Evolutionary conservation across 2,329 filamentous ascomycete species (phyloP).

Genomic region (Fusarium neocosmosporiellum): DNA sequence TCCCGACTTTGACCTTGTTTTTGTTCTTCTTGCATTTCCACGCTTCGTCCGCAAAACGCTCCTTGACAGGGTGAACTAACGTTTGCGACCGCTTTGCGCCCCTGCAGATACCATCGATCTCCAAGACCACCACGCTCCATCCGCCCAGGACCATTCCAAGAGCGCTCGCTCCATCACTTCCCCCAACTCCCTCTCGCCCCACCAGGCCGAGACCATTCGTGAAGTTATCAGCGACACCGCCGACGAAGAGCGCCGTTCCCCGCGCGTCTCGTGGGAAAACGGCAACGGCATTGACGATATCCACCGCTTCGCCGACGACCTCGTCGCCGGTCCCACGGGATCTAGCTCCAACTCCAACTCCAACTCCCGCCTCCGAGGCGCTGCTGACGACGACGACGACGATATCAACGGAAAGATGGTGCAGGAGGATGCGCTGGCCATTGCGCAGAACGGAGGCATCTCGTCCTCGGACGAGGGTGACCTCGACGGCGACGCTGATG

Average conservation of each 20-base stretch:
- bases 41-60: constrained; percentile 2
- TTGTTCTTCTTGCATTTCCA: constrained; percentile 22
- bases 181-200: constrained; percentile 72
- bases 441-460: constrained; percentile 70
- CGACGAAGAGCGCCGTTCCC: constrained; percentile 76
- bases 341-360: constrained; percentile 18
- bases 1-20: constrained; percentile 32
- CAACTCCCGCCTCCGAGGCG: constrained; percentile 20
- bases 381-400: constrained; percentile 25
- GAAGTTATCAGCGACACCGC: constrained; percentile 81
- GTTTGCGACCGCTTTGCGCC: constrained; percentile 14
- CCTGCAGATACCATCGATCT: constrained; percentile 89
- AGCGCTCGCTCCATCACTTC: constrained; percentile 39
- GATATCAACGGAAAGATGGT: constrained; percentile 48
- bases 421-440: constrained; percentile 68
- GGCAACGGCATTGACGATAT: constrained; percentile 56
- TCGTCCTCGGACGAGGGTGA: constrained; percentile 70
- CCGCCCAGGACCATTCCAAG: constrained; percentile 80
- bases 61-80: constrained; percentile 34
- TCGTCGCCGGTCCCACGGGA: constrained; percentile 53
- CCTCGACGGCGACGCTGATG: constrained; percentile 75
- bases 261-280: constrained; percentile 66
- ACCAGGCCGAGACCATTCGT: constrained; percentile 87
- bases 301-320: constrained; percentile 59
- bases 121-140: constrained; percentile 84